Evolutionary conservation across 495 filamentous ascomycete genomes (phyloP).

Genomic region (Aspergillus sclerotiicarbonarius): DNA sequence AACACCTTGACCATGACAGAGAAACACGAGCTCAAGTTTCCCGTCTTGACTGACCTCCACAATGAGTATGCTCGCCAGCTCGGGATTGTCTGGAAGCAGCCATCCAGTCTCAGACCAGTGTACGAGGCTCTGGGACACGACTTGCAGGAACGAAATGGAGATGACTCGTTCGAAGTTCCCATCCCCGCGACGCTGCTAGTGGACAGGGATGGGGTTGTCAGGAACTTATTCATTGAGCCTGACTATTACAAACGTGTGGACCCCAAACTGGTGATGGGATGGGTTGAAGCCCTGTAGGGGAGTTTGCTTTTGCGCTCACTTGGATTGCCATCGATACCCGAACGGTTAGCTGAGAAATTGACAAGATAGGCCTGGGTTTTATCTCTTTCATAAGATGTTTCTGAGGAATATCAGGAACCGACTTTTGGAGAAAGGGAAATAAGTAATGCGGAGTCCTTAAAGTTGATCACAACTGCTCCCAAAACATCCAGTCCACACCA

Average conservation of each 20-base stretch:
- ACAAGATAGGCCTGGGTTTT: too few relatives aligned
- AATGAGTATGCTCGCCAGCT: conserved; percentile 35
- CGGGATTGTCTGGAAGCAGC: conserved; percentile 28
- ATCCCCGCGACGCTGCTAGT: conserved; percentile 36
- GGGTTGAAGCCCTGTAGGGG: conserved; percentile 16
- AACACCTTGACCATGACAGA: conserved; percentile 26
- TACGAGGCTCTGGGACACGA: conserved; percentile 13
- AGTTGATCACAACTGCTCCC: conserved; percentile 1
- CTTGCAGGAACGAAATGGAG: conserved; percentile 22
- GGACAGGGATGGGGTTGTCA: conserved; percentile 28
- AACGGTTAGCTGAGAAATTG: too few relatives aligned
- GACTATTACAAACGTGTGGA: conserved; percentile 34
- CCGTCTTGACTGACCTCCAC: conserved; percentile 36
- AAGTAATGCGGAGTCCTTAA: not conserved
- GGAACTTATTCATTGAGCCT: conserved; percentile 32
- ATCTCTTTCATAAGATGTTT: too few relatives aligned
- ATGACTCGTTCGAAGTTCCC: conserved; percentile 31
- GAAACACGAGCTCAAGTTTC: conserved; percentile 35
- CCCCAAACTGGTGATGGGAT: conserved; percentile 28
- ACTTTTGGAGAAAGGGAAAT: not conserved
- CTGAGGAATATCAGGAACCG: not conserved
- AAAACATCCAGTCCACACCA: conserved; percentile 1
- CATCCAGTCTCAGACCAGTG: conserved; percentile 21
- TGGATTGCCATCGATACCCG: too few relatives aligned
- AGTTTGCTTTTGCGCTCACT: too few relatives aligned